These are phyloP conservation scores for Leccinum olivaceopallidum DNA, from an alignment of 768 basidiomycete genomes.

Conservation along the genomic window DNA sequence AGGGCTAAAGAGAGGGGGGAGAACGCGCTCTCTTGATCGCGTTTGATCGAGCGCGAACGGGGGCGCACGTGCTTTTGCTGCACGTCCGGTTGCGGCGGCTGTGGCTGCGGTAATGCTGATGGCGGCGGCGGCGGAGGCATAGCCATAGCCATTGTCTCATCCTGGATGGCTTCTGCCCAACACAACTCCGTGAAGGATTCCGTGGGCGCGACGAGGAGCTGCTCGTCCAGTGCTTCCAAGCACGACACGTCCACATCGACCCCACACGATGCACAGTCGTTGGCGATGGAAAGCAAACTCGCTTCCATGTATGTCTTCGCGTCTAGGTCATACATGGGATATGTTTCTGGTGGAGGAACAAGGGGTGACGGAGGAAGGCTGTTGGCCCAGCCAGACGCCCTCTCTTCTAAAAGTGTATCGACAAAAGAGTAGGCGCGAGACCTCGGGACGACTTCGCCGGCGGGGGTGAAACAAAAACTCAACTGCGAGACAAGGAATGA, in stretches of 20 bases:
- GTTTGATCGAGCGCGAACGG: conserved; percentile 20
- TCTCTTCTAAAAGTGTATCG: conserved; percentile 13
- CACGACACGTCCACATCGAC: conserved; percentile 39
- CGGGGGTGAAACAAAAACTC: conserved; percentile 24
- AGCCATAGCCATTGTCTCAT: conserved; percentile 15
- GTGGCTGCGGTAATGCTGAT: neutral
- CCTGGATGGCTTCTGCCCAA: conserved; percentile 38
- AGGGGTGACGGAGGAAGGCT: conserved; percentile 19
- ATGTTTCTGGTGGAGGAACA: conserved; percentile 4
- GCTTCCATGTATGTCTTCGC: conserved; percentile 7
- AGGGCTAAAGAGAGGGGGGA: neutral
- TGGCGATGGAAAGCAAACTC: conserved; percentile 6
- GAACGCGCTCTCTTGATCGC: neutral
- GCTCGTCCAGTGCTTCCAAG: conserved; percentile 39
- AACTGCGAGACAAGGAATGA: conserved; percentile 10
- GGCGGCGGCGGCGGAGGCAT: neutral
- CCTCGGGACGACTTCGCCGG: conserved; percentile 11
- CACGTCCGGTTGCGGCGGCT: neutral
- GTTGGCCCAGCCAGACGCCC: conserved; percentile 23
- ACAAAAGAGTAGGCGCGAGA: conserved; percentile 18
- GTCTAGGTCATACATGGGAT: conserved; percentile 9
- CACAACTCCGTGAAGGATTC: conserved; percentile 43
- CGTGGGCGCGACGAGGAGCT: conserved; percentile 39
- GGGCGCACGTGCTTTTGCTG: conserved; percentile 2
- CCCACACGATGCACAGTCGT: conserved; percentile 31